Evolutionary conservation across 1,139 yeast genomes (phyloP).

Genomic region (Yamadazyma triangularis): DNA sequence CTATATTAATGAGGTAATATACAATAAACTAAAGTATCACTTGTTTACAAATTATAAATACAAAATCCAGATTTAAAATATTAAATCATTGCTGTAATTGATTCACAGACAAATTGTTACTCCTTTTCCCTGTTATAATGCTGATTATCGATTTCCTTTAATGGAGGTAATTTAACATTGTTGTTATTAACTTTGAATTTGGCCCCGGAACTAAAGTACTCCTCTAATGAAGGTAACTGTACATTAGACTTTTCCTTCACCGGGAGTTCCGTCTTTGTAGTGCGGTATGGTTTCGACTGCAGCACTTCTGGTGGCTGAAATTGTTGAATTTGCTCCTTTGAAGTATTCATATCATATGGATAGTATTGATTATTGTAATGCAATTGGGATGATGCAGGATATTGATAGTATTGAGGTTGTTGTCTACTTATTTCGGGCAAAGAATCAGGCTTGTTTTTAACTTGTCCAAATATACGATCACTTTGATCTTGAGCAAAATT

Average conservation of each 20-base stretch:
- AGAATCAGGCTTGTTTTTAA: slow-evolving; percentile 2
- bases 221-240: slow-evolving; percentile 15
- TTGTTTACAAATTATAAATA: too few relatives aligned
- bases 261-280: not conserved
- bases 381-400: slow-evolving; percentile 21
- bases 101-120: too few relatives aligned
- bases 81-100: too few relatives aligned
- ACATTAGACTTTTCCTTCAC: slow-evolving; percentile 4
- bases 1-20: too few relatives aligned
- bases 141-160: too few relatives aligned
- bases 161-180: slow-evolving; percentile 15
- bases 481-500: slow-evolving; percentile 16
- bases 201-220: slow-evolving; percentile 8
- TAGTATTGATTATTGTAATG: slow-evolving; percentile 7
- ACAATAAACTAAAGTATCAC: too few relatives aligned
- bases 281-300: too few relatives aligned
- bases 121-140: too few relatives aligned
- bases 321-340: too few relatives aligned
- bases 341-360: not conserved
- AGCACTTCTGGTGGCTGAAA: slow-evolving; percentile 1
- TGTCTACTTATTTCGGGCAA: slow-evolving; percentile 5
- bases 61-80: too few relatives aligned
- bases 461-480: slow-evolving; percentile 14
- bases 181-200: slow-evolving; percentile 3
- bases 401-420: slow-evolving; percentile 18